Base-by-base conservation (phyloP, 257 asterid species). In the Solanum sejunctum region DNA sequence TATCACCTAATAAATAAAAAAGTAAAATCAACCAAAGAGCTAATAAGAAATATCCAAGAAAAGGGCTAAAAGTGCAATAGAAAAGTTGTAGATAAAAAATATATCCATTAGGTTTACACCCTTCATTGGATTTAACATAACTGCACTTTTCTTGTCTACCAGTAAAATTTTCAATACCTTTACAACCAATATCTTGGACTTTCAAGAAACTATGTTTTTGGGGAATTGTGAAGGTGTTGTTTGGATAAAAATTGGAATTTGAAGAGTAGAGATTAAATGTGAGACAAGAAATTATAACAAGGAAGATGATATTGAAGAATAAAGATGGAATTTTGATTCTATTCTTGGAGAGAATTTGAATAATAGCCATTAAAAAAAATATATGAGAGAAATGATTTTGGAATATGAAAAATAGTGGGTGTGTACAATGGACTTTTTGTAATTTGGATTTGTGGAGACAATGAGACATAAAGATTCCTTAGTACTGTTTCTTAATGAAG, bases 1-100 rank as follows among this genome's bases (percentile, higher is more conserved):
- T 89, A 23, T 89, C 87, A 3, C 89, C 90, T 28, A 88, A 67
- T 58, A 89, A 60, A 39, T 88, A 88, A 83, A 89, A 89, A 16
- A 89, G 81, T n/a, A 88, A 28, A 13, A 87, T 36, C 12, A 89
- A 85, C 88, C 92, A 89, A 6, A 87, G 64, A 10, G 67, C 41
- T 28, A 87, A 73, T 0, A 85, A 49, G 13, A 39, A 2, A 41
- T 84, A 86, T 0, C 89, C 92, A 63, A 87, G 77, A 82, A 32
- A 32, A 17, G 87, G 88, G 72, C 80, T 84, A 72, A 84, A 86
- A 28, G 81, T 82, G 89, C 90, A 89, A 56, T 87, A 86, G 58
- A 86, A 89, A 12, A 89, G 86, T 51, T 87, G 80, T 26, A 87
- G 64, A 56, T 89, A 89, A 64, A 84, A 64, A 49, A 89, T 84